A percentile compares a stretch with the other conserved stretches of the same genome.
Evolutionary conservation across 495 filamentous ascomycete species (phyloP).

Genomic region (Mytilinidion resinicola): DNA sequence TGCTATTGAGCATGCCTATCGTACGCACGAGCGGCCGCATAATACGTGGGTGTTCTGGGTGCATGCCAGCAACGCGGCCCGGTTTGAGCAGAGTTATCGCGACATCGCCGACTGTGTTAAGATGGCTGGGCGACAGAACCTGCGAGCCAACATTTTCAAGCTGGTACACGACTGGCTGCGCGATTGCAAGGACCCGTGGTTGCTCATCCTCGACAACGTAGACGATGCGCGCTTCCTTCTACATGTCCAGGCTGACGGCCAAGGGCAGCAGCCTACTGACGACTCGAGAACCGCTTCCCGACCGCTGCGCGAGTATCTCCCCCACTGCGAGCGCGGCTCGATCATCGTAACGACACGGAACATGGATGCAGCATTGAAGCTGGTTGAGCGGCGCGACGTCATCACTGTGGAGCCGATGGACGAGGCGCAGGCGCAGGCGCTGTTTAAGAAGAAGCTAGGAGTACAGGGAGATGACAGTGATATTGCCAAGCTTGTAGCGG

Average conservation of each 20-base stretch:
- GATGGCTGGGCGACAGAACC: slow-evolving; percentile 23
- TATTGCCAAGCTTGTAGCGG: not conserved
- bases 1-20: too few relatives aligned
- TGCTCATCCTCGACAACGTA: slow-evolving; percentile 48
- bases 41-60: too few relatives aligned
- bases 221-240: slow-evolving; percentile 43
- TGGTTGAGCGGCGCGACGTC: slow-evolving; percentile 35
- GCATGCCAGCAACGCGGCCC: slow-evolving; percentile 23
- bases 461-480: slow-evolving; percentile 4
- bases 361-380: slow-evolving; percentile 17
- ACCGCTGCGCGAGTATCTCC: not conserved
- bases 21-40: slow-evolving; percentile 22
- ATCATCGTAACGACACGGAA: slow-evolving; percentile 2
- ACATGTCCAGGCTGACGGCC: too few relatives aligned
- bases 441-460: slow-evolving; percentile 40
- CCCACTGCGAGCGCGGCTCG: slow-evolving; percentile 7
- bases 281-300: not conserved
- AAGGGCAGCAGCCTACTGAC: too few relatives aligned
- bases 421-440: slow-evolving; percentile 27
- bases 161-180: slow-evolving; percentile 38
- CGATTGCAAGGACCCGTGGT: slow-evolving; percentile 38
- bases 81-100: slow-evolving; percentile 22
- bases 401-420: slow-evolving; percentile 36
- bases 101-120: slow-evolving; percentile 18
- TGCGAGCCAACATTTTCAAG: slow-evolving; percentile 30